Evolutionary conservation across 2,329 filamentous ascomycete genomes (phyloP).

Genomic region (Plenodomus tracheiphilus): DNA sequence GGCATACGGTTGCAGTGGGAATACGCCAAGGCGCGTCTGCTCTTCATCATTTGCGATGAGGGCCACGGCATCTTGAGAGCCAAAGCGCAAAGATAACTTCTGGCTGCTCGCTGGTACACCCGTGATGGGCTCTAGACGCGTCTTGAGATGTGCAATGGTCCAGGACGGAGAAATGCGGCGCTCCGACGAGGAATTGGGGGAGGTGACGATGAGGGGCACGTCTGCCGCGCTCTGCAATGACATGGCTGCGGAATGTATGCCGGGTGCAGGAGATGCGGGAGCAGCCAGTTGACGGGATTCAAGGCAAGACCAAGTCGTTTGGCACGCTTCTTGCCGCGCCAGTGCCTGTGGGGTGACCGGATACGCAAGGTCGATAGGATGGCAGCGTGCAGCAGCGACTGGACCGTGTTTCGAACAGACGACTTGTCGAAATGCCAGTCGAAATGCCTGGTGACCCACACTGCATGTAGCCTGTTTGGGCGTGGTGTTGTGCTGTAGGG

Average conservation of each 20-base stretch:
- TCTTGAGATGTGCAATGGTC: constrained; percentile 81
- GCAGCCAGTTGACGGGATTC: constrained; percentile 12
- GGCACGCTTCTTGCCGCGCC: neutral
- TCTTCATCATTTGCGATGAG: constrained; percentile 77
- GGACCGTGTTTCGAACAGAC: constrained; percentile 3
- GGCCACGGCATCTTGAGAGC: constrained; percentile 64
- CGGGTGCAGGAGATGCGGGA: constrained; percentile 1
- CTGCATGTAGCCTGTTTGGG: constrained; percentile 12
- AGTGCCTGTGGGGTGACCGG: constrained; percentile 9
- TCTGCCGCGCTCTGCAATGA: constrained; percentile 62
- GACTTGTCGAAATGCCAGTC: constrained; percentile 12
- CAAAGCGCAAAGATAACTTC: constrained; percentile 70
- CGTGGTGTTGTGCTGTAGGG: constrained; percentile 12
- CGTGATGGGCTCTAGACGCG: constrained; percentile 88
- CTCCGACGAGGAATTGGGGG: constrained; percentile 79
- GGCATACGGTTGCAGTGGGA: constrained; percentile 72
- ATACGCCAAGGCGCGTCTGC: constrained; percentile 63
- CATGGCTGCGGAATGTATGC: constrained; percentile 21
- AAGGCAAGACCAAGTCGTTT: constrained; percentile 10
- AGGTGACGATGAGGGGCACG: constrained; percentile 74
- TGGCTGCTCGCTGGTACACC: constrained; percentile 84
- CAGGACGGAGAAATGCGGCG: constrained; percentile 90
- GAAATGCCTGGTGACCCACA: constrained; percentile 16
- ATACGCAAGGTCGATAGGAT: constrained; percentile 1
- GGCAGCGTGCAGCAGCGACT: constrained; percentile 5